phyloP scores from a whole-genome alignment of 108 stramenopile genomes.

The Stephanodiscus triporus region DNA sequence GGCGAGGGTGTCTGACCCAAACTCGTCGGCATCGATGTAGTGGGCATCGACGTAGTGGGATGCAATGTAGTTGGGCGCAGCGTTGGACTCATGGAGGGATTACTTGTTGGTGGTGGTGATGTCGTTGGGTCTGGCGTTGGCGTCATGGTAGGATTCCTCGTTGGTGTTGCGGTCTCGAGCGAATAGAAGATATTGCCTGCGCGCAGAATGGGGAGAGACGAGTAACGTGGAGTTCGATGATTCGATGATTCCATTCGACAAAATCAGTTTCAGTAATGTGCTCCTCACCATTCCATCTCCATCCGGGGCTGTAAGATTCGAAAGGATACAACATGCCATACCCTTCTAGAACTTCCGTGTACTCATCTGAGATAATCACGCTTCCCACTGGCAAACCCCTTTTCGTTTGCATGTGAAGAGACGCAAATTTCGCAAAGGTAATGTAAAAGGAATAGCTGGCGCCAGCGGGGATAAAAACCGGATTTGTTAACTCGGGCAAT shows the following conservation, averaged over 20 bases:
- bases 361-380: constrained; percentile 19
- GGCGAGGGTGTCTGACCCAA: not conserved
- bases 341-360: constrained; percentile 19
- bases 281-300: constrained; percentile 35
- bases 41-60: not conserved
- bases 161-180: not conserved
- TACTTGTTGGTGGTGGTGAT: not conserved
- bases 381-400: constrained; percentile 13
- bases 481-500: constrained; percentile 20
- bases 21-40: not conserved
- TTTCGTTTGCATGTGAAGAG: too few species aligned
- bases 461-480: constrained; percentile 27
- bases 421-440: not conserved
- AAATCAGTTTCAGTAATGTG: not conserved
- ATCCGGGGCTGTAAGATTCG: not conserved
- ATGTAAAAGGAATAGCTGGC: constrained; percentile 40
- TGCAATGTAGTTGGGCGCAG: not conserved
- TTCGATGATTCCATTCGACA: not conserved
- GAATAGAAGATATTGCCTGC: constrained; percentile 10
- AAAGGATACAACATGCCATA: constrained; percentile 24
- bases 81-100: not conserved
- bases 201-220: not conserved
- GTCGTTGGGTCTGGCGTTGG: not conserved
- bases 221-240: not conserved
- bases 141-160: constrained; percentile 2